Evolutionary conservation across 2,329 filamentous ascomycete genomes (phyloP).

Genomic region (Beauveria pseudobassiana): DNA sequence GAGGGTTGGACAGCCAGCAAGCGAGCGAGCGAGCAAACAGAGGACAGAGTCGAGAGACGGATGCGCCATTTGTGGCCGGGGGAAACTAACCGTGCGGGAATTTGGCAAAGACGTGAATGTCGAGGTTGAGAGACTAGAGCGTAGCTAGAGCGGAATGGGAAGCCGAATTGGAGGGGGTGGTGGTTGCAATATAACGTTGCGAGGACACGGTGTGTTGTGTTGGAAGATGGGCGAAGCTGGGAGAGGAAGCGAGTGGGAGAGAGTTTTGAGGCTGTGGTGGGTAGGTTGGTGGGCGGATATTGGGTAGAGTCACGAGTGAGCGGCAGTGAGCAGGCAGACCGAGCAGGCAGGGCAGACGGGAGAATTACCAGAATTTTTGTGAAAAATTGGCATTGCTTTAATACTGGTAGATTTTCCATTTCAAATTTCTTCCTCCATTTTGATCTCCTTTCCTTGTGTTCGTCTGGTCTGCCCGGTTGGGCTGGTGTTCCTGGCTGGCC

Average conservation of each 20-base stretch:
- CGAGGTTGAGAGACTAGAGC: background rate
- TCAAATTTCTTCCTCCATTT: too few species aligned
- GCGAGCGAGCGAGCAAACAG: background rate
- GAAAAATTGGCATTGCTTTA: too few species aligned
- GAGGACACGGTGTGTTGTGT: constrained; percentile 7
- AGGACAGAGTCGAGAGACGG: background rate
- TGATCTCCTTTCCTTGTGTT: too few species aligned
- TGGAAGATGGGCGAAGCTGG: background rate
- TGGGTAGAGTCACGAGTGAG: too few species aligned
- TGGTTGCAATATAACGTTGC: constrained; percentile 2
- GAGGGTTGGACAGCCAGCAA: background rate
- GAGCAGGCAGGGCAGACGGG: too few species aligned
- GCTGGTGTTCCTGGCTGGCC: too few species aligned
- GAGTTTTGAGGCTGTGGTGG: background rate
- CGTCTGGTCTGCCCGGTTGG: too few species aligned
- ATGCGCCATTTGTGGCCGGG: constrained; percentile 9
- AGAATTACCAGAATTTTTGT: too few species aligned
- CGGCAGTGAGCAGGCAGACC: too few species aligned
- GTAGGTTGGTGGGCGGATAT: too few species aligned
- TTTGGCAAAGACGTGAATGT: background rate
- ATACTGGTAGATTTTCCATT: too few species aligned
- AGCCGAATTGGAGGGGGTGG: background rate
- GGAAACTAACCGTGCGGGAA: constrained; percentile 7
- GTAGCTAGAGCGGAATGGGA: background rate
- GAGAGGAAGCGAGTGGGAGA: background rate